Evolutionary conservation across 768 basidiomycete species (phyloP).

Genomic region (Agaricus sinodeliciosus): DNA sequence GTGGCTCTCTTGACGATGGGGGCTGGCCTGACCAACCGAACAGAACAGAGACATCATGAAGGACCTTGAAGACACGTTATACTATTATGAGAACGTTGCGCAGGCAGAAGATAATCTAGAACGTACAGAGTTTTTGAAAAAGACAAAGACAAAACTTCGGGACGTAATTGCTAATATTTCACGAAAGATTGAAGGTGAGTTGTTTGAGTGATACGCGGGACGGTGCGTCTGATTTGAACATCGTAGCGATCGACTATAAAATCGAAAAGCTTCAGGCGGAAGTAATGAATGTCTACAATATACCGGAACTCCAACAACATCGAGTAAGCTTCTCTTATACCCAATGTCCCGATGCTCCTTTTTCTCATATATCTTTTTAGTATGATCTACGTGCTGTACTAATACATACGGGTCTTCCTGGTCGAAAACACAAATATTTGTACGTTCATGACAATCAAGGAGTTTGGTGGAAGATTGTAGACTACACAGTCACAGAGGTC

Average conservation of each 20-base stretch:
- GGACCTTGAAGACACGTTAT: slow-evolving; percentile 51
- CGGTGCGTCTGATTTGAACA: background rate
- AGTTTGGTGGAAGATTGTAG: slow-evolving; percentile 78
- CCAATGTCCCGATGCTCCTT: background rate
- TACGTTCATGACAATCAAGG: slow-evolving; percentile 61
- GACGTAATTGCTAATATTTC: slow-evolving; percentile 45
- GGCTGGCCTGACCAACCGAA: background rate
- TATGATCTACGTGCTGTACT: slow-evolving; percentile 79
- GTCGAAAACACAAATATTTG: slow-evolving; percentile 71
- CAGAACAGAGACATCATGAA: slow-evolving; percentile 61
- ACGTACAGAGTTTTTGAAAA: slow-evolving; percentile 36
- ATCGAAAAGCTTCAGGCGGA: slow-evolving; percentile 39
- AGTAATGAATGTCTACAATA: slow-evolving; percentile 44
- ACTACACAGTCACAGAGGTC: slow-evolving; percentile 63
- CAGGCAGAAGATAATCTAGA: slow-evolving; percentile 36
- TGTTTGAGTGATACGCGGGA: background rate
- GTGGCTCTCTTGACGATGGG: slow-evolving; percentile 16
- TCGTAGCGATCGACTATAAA: slow-evolving; percentile 46
- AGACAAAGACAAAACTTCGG: slow-evolving; percentile 45
- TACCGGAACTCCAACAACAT: slow-evolving; percentile 57
- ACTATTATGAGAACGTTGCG: slow-evolving; percentile 70
- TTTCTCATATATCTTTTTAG: slow-evolving; percentile 25
- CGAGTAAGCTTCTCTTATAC: slow-evolving; percentile 32
- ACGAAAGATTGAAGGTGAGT: slow-evolving; percentile 47
- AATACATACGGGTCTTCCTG: slow-evolving; percentile 71